Conservation (phyloP, 2,329 filamentous ascomycete species). For the Phyllosticta capitalensis region DNA sequence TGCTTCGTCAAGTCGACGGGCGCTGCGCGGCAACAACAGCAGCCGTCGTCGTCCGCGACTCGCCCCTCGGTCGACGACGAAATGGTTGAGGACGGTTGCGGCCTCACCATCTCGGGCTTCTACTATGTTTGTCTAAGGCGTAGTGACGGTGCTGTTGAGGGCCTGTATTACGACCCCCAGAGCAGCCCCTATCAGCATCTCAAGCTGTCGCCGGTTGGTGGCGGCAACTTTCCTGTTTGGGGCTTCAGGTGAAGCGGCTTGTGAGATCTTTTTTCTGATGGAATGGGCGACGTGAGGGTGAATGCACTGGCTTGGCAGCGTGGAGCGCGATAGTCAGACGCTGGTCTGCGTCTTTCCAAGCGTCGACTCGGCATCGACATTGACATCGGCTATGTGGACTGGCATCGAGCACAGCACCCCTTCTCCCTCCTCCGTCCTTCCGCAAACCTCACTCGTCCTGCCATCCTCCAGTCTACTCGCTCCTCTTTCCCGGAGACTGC, state of each 20-base stretch:
- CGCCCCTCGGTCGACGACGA: slow-evolving; percentile 5
- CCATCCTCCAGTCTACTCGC: too few relatives aligned
- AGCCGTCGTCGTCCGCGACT: neutral
- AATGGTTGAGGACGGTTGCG: slow-evolving; percentile 23
- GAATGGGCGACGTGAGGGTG: too few relatives aligned
- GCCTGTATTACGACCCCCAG: slow-evolving; percentile 46
- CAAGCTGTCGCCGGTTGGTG: slow-evolving; percentile 30
- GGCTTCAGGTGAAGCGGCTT: slow-evolving; percentile 24
- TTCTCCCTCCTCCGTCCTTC: too few relatives aligned
- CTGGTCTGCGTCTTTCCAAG: too few relatives aligned
- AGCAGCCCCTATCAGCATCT: slow-evolving; percentile 45
- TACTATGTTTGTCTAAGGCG: slow-evolving; percentile 44
- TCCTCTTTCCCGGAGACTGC: too few relatives aligned
- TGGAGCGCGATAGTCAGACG: too few relatives aligned
- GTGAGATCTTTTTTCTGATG: neutral
- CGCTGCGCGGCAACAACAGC: neutral
- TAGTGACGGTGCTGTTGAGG: slow-evolving; percentile 38
- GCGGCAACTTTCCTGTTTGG: slow-evolving; percentile 30
- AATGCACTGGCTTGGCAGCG: too few relatives aligned
- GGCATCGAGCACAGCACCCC: too few relatives aligned
- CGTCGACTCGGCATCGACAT: too few relatives aligned
- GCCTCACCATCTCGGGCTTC: slow-evolving; percentile 45
- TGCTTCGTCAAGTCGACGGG: slow-evolving; percentile 35
- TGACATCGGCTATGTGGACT: too few relatives aligned
- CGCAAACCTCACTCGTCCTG: too few relatives aligned